These are phyloP conservation scores for Myxozyma udenii DNA, from an alignment of 805 yeast species.

Conservation along the genomic window DNA sequence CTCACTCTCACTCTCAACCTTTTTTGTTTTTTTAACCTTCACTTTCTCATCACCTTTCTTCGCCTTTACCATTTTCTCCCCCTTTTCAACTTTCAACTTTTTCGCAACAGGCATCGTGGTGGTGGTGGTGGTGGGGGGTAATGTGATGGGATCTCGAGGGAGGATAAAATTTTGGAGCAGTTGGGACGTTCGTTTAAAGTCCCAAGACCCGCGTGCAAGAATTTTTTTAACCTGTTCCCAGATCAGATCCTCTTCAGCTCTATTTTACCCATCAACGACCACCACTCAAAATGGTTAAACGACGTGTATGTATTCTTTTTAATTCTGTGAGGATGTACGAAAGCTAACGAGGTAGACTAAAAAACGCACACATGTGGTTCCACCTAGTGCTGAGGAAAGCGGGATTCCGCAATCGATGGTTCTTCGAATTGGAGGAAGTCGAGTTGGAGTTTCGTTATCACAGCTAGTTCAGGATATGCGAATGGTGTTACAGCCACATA, in stretches of 20 bases:
- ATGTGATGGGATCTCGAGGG: too few relatives aligned
- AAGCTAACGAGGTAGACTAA: conserved; percentile 48
- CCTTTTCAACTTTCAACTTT: too few relatives aligned
- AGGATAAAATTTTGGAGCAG: too few relatives aligned
- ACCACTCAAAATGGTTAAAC: conserved; percentile 1
- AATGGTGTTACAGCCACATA: conserved; percentile 91
- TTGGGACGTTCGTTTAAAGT: too few relatives aligned
- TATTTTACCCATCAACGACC: too few relatives aligned
- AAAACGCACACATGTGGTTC: conserved; percentile 78
- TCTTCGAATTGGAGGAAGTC: conserved; percentile 71
- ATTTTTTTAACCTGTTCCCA: too few relatives aligned
- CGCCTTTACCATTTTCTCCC: neutral
- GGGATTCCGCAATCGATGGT: conserved; percentile 93
- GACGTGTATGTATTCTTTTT: neutral
- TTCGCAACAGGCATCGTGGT: too few relatives aligned
- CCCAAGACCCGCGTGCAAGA: too few relatives aligned
- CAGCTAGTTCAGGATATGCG: conserved; percentile 87
- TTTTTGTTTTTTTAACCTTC: neutral
- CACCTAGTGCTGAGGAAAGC: conserved; percentile 58
- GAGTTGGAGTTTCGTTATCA: conserved; percentile 73
- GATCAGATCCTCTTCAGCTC: too few relatives aligned
- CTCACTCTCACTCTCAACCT: conserved; percentile 6
- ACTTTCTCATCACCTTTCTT: neutral
- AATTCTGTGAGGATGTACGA: neutral
- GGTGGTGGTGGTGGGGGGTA: too few relatives aligned